These are phyloP conservation scores for Penicillium concentricum DNA, from an alignment of 2,329 filamentous ascomycete species.

Conservation along the genomic window DNA sequence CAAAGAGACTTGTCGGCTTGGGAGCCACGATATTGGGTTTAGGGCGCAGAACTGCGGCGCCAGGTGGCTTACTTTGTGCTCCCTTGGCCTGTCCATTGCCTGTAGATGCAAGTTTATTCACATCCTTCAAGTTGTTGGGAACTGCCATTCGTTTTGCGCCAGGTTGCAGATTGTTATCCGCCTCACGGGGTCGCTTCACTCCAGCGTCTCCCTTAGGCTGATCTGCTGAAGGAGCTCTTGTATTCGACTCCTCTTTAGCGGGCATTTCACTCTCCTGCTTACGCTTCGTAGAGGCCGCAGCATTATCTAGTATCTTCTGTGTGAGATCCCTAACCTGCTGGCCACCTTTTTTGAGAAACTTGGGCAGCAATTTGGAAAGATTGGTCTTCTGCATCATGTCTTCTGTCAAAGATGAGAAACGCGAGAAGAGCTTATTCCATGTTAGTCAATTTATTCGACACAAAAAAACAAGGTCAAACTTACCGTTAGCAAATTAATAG, in stretches of 20 bases:
- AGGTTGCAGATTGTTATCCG: constrained; percentile 35
- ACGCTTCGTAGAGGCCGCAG: constrained; percentile 44
- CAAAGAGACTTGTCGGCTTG: constrained; percentile 48
- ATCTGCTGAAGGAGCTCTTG: constrained; percentile 24
- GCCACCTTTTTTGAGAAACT: constrained; percentile 59
- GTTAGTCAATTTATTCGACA: constrained; percentile 24
- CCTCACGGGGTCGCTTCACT: constrained; percentile 41
- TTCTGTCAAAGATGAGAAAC: constrained; percentile 58
- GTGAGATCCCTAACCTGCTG: constrained; percentile 56
- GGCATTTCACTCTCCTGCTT: constrained; percentile 41
- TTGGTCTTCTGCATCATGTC: constrained; percentile 61
- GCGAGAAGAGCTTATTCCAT: constrained; percentile 49
- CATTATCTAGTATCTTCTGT: constrained; percentile 55
- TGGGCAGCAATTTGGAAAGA: constrained; percentile 56
- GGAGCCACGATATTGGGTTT: constrained; percentile 42
- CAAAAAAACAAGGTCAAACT: constrained; percentile 2
- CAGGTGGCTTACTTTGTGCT: constrained; percentile 34
- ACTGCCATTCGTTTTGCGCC: constrained; percentile 41
- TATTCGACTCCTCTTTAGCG: constrained; percentile 37
- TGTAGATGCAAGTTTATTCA: constrained; percentile 19
- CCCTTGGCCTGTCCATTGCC: constrained; percentile 29
- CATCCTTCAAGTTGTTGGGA: constrained; percentile 35
- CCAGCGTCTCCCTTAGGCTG: constrained; percentile 23
- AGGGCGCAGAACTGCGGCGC: constrained; percentile 30
- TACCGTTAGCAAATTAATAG: constrained; percentile 48